Evolutionary conservation across 2,329 filamentous ascomycete genomes (phyloP), one percentile per base, ranked within the genome.

Genomic region (Drechmeria coniospora): DNA sequence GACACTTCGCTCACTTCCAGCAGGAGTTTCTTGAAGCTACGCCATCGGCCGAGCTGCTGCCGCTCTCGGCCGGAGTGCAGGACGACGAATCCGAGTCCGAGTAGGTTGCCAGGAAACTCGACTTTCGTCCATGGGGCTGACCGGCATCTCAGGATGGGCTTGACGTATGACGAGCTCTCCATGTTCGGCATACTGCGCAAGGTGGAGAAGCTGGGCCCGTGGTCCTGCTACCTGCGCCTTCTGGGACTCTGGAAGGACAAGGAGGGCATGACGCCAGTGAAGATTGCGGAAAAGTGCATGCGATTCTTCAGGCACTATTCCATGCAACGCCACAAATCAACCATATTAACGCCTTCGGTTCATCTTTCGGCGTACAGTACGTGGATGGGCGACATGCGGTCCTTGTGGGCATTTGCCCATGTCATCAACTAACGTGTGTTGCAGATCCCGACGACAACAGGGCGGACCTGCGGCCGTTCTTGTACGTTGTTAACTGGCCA

Each of bases 251-350:
- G 66, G 36, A 42, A 43, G 11, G 42, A 46, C 10, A 37, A 45
- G 10, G 19, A 27, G 5, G 44, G 44, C 9, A 44, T 46, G 25
- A 40, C 38, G 8, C 50, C 50, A 1, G 31, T 41, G 4, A 34
- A 53, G 39, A 56, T 64, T 49, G 46, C 56, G 24, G 45, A 54
- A 37, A 64, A 57, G 47, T 59, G 56, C 9, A 45, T 48, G 29
- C 44, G 47, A 6, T 61, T 61, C 41, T 60, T 50, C 39, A 44
- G 45, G 16, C 66, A 61, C 39, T 71, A 75, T 22, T 31, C 63
- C 0, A 68, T 76, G 37, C 78, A 78, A 41, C 52, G 74, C 8
- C 73, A 78, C 46, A 79, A 79, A 50, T 63, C 65, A 47, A 74
- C 68, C 1, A 61, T 67, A 7, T 47, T 72, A 27, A 74, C 70